These are phyloP conservation scores for Penicillium lagena DNA, from an alignment of 495 filamentous ascomycete genomes.

Conservation along the genomic window DNA sequence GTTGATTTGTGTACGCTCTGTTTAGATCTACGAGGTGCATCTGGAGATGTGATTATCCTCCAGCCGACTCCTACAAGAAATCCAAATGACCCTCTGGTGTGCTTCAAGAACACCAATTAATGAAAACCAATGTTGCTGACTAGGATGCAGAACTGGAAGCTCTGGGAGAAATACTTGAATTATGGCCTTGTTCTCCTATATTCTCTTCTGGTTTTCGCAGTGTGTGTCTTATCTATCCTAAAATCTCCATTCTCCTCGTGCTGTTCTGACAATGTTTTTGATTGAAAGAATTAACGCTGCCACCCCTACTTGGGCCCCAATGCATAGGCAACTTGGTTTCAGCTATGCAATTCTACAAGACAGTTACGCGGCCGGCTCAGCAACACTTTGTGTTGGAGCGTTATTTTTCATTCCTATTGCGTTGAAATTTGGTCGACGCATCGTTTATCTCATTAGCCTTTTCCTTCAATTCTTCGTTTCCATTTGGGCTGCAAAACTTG, in stretches of 20 bases:
- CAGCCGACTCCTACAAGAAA: constrained; percentile 14
- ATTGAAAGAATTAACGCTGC: constrained; percentile 20
- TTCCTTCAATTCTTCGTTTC: constrained; percentile 23
- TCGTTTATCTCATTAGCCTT: constrained; percentile 35
- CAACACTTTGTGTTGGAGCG: constrained; percentile 28
- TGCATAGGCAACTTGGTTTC: constrained; percentile 32
- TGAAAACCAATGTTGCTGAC: neutral
- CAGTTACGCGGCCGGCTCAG: constrained; percentile 32
- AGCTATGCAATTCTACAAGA: constrained; percentile 29
- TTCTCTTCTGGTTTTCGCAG: constrained; percentile 12
- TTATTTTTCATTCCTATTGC: constrained; percentile 40
- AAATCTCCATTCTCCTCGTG: no score
- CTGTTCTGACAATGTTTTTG: neutral
- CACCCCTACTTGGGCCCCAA: constrained; percentile 31
- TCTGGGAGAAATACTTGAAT: constrained; percentile 16
- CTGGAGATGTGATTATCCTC: constrained; percentile 5
- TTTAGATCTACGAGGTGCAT: constrained; percentile 4
- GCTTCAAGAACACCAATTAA: neutral
- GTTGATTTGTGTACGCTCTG: no score
- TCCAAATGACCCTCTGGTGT: constrained; percentile 18
- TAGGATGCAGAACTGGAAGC: constrained; percentile 10
- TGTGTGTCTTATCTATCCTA: constrained; percentile 3
- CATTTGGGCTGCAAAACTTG: constrained; percentile 34
- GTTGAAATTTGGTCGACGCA: constrained; percentile 35
- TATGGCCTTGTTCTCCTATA: constrained; percentile 15